A percentile compares a stretch with the other conserved stretches of the same genome.
phyloP scores from a whole-genome alignment of 345 rosid species.

The Draba incana region DNA sequence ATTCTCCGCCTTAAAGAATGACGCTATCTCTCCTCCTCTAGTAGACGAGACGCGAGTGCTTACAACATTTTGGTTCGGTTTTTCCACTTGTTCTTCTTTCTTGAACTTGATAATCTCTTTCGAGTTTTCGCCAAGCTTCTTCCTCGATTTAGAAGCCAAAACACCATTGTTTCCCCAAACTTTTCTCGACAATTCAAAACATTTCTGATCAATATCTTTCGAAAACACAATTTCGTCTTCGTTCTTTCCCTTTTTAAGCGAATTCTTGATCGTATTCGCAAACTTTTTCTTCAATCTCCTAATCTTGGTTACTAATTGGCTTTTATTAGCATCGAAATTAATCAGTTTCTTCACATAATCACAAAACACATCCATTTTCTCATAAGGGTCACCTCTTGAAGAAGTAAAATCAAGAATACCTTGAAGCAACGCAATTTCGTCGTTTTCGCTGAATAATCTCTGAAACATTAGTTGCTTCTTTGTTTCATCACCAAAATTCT shows the following conservation, averaged over 20 bases:
- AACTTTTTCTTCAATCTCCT: constrained; percentile 44
- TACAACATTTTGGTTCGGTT: background rate
- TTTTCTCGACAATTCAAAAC: constrained; percentile 37
- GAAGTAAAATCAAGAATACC: constrained; percentile 41
- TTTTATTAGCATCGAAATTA: constrained; percentile 36
- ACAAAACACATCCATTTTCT: constrained; percentile 23
- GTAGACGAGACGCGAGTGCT: too few species aligned
- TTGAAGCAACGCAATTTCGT: constrained; percentile 18
- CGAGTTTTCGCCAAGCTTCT: constrained; percentile 4
- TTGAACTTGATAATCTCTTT: background rate
- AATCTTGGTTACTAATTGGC: constrained; percentile 46
- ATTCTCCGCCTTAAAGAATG: too few species aligned
- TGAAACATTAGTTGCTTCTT: too few species aligned
- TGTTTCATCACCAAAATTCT: too few species aligned
- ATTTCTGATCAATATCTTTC: constrained; percentile 37
- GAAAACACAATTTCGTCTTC: constrained; percentile 30
- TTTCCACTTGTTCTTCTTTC: background rate
- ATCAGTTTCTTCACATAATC: constrained; percentile 47
- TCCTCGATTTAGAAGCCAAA: constrained; percentile 19
- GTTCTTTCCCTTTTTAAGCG: constrained; percentile 10
- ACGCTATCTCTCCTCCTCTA: too few species aligned
- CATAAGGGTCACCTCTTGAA: constrained; percentile 21
- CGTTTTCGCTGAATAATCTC: too few species aligned
- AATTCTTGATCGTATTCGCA: constrained; percentile 11
- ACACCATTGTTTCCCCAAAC: constrained; percentile 33